Evolutionary conservation across 129 eudicot genomes (phyloP).

Genomic region (Gnaphalium uliginosum): DNA sequence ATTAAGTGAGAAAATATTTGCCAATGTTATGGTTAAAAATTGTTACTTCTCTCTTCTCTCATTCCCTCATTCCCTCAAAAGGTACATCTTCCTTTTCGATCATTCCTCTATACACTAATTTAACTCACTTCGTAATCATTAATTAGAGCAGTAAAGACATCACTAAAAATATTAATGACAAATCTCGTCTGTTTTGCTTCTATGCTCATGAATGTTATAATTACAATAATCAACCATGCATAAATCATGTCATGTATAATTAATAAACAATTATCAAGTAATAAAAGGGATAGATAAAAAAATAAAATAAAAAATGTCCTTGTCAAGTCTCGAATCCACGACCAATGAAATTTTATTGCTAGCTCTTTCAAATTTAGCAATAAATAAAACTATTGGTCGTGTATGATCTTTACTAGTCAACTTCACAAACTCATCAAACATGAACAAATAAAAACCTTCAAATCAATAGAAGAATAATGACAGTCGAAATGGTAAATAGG

Average conservation of each 20-base stretch:
- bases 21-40: too few species aligned
- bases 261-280: background rate
- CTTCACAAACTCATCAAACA: background rate
- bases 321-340: background rate
- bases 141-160: too few species aligned
- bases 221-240: background rate
- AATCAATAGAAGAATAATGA: background rate
- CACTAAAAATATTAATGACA: too few species aligned
- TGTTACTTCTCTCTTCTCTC: too few species aligned
- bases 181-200: background rate
- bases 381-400: background rate
- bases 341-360: background rate
- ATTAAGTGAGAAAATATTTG: too few species aligned
- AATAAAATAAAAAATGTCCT: background rate
- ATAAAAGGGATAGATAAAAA: too few species aligned
- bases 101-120: too few species aligned
- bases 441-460: background rate
- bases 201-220: too few species aligned
- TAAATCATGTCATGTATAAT: background rate
- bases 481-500: background rate
- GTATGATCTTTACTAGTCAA: background rate
- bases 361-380: background rate
- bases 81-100: too few species aligned
- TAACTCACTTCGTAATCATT: too few species aligned
- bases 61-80: too few species aligned